A percentile compares a stretch with the other conserved stretches of the same genome.
Conservation (phyloP, 2,329 filamentous ascomycete species). For the Alternaria gansuensis region DNA sequence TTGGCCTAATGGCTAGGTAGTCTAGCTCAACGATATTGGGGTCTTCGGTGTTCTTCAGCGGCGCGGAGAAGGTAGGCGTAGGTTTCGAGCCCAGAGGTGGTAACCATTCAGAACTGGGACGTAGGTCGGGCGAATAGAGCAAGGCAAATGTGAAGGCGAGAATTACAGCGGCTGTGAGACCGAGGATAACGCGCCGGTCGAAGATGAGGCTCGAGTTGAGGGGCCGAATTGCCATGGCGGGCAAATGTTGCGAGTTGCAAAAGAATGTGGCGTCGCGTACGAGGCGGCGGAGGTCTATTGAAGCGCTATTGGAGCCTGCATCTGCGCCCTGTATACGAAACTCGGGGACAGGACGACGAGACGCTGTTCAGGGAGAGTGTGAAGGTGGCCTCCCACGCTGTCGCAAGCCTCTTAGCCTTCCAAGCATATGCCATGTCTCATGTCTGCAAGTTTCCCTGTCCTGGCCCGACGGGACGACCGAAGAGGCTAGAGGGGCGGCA, state of each 20-base stretch:
- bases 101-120: constrained; percentile 40
- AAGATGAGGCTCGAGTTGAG: constrained; percentile 41
- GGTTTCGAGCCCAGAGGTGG: constrained; percentile 36
- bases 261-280: constrained; percentile 18
- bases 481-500: constrained; percentile 34
- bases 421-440: constrained; percentile 23
- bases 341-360: not conserved
- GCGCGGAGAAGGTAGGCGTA: constrained; percentile 32
- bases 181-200: constrained; percentile 38
- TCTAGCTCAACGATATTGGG: constrained; percentile 45
- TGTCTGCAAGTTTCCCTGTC: constrained; percentile 21
- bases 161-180: constrained; percentile 32
- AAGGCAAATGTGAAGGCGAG: constrained; percentile 40
- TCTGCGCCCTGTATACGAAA: constrained; percentile 17
- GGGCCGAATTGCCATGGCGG: constrained; percentile 33
- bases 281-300: constrained; percentile 5
- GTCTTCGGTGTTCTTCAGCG: constrained; percentile 38
- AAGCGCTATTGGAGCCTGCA: constrained; percentile 20
- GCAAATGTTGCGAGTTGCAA: constrained; percentile 7
- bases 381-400: constrained; percentile 10
- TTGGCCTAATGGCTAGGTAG: constrained; percentile 43
- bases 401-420: constrained; percentile 9
- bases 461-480: constrained; percentile 21
- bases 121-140: constrained; percentile 39
- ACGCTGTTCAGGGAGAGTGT: not conserved